phyloP scores from a whole-genome alignment of 2,329 filamentous ascomycete species.

The Mollisia scopiformis region DNA sequence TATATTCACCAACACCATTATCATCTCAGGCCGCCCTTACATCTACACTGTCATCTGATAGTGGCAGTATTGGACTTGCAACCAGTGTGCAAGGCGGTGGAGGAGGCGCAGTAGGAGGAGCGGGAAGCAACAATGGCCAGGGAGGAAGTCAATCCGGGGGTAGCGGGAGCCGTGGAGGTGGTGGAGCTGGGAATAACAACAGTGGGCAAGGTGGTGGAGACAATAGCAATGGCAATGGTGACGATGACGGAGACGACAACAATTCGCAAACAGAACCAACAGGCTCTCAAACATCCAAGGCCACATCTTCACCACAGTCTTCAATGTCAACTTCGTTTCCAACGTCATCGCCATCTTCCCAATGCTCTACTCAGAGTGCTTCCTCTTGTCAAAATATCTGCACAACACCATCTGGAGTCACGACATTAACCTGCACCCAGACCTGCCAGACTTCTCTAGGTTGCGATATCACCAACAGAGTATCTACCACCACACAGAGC shows the following conservation, averaged over 20 bases:
- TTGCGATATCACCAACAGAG: background rate
- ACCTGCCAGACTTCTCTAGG: background rate
- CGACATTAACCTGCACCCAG: background rate
- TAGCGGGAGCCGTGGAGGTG: background rate
- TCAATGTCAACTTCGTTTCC: too few relatives aligned
- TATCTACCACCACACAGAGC: background rate
- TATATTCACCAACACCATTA: too few relatives aligned
- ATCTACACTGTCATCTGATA: too few relatives aligned
- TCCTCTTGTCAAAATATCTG: background rate
- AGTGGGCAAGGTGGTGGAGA: background rate
- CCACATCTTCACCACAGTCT: background rate
- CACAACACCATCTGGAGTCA: background rate
- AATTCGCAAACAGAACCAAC: background rate
- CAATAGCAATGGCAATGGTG: background rate
- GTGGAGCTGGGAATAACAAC: background rate
- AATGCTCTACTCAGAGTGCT: background rate
- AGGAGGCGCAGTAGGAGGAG: too few relatives aligned
- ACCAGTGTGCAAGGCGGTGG: too few relatives aligned
- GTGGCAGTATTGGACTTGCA: too few relatives aligned
- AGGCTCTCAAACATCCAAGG: background rate
- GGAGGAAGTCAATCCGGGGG: too few relatives aligned
- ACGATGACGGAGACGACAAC: background rate
- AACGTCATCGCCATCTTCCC: background rate
- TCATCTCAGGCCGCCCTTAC: too few relatives aligned
- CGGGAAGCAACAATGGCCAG: too few relatives aligned